Evolutionary conservation across 2,329 filamentous ascomycete genomes (phyloP), one percentile per base, ranked within the genome.

Genomic region (Fusarium sp.): DNA sequence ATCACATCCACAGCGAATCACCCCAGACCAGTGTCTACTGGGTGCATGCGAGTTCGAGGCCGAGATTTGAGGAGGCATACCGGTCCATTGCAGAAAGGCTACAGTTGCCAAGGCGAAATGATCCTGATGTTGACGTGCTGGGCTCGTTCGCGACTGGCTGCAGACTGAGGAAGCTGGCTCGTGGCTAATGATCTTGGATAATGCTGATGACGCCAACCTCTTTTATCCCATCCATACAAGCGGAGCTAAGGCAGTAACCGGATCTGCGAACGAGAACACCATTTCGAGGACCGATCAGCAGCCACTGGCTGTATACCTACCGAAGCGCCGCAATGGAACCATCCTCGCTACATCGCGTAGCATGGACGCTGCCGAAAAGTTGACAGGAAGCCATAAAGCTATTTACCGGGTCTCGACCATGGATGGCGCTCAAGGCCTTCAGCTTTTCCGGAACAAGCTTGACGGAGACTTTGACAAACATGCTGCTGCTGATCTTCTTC

Each of bases 21-120:
- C 77, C 78, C 2, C 49, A 78, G 26, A 82, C 75, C 24, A 82
- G 74, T 75, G 73, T 84, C 44, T 83, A 83, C 69, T 85, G 80
- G 83, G 72, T 84, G n/a, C 74, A 84, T 65, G 79, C 81, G 10
- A 81, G 78, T 63, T 82, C 79, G 31, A 72, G 71, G 3, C 72
- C 76, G 38, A 78, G 82, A 20, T 82, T 83, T 60, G 75, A 83
- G 66, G 76, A 83, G 62, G 77, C 78, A 54, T 82, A 79, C 69
- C 76, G 76, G 60, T 79, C 81, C n/a, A 81, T 85, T 72, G 80
- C 80, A 39, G 70, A 81, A 38, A 69, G 39, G 7, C 70, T 79
- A 35, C 79, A 80, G 68, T 70, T 84, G 22, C 65, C 72, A 11
- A 78, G 79, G 20, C 77, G 80, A 26, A 51, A 79, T 49, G 69